Evolutionary conservation across 2,329 filamentous ascomycete species (phyloP).

Genomic region (Xylaria digitata): DNA sequence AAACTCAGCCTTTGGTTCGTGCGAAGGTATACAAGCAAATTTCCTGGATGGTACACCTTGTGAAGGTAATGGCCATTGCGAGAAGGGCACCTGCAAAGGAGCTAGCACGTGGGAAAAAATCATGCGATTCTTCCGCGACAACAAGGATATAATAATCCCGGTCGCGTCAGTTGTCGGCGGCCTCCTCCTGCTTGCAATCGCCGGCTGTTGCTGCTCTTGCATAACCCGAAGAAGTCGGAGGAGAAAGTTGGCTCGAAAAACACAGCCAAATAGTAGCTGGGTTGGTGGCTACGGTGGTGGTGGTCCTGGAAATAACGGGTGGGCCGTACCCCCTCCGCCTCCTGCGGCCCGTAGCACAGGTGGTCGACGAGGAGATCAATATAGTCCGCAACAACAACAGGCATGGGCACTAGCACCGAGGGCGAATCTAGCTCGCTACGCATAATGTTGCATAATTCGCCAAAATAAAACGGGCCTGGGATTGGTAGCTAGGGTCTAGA

Average conservation of each 20-base stretch:
- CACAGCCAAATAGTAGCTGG: slow-evolving; percentile 46
- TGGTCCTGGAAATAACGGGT: slow-evolving; percentile 37
- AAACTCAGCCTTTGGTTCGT: slow-evolving; percentile 72
- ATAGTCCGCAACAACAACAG: slow-evolving; percentile 31
- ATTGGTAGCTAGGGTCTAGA: slow-evolving; percentile 29
- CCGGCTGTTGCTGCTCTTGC: slow-evolving; percentile 73
- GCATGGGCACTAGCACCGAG: slow-evolving; percentile 28
- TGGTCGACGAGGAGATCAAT: slow-evolving; percentile 26
- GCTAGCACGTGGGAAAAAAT: slow-evolving; percentile 77
- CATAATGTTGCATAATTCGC: slow-evolving; percentile 26
- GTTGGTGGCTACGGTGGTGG: slow-evolving; percentile 45
- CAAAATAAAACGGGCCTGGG: slow-evolving; percentile 9
- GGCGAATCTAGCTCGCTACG: slow-evolving; percentile 32
- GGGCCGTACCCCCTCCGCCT: slow-evolving; percentile 32
- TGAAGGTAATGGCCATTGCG: slow-evolving; percentile 80
- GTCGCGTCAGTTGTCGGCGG: slow-evolving; percentile 77
- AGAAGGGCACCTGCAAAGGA: slow-evolving; percentile 81
- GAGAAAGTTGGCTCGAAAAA: slow-evolving; percentile 45
- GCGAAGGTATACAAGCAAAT: slow-evolving; percentile 84
- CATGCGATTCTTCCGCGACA: slow-evolving; percentile 77
- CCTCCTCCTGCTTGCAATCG: slow-evolving; percentile 75
- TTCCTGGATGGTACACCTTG: slow-evolving; percentile 94
- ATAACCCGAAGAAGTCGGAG: slow-evolving; percentile 57
- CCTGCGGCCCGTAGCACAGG: slow-evolving; percentile 33
- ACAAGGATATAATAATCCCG: slow-evolving; percentile 86